A percentile compares a stretch with the other conserved stretches of the same genome.
Conservation (phyloP, 2,329 filamentous ascomycete genomes). For the Aaosphaeria arxii region DNA sequence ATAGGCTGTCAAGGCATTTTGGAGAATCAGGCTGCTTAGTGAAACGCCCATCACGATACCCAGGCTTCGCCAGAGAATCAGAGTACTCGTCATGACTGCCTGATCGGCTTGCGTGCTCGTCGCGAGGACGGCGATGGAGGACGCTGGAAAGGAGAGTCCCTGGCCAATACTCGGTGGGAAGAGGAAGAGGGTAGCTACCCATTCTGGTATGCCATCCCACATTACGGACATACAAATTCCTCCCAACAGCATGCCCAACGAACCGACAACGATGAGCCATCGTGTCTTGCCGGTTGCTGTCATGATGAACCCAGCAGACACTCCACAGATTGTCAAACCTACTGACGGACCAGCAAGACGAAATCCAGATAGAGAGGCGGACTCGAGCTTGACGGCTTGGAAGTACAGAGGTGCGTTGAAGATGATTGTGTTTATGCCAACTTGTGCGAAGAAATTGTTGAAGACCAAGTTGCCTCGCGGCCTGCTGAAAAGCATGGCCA, state of each 20-base stretch:
- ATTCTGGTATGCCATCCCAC: conserved; percentile 38
- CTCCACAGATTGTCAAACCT: conserved; percentile 41
- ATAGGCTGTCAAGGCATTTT: conserved; percentile 64
- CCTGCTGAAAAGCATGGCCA: conserved; percentile 45
- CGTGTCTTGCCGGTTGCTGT: conserved; percentile 43
- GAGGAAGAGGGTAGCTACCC: conserved; percentile 41
- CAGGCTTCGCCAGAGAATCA: conserved; percentile 69
- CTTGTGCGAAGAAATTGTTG: conserved; percentile 50
- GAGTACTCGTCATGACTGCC: conserved; percentile 59
- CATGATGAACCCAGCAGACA: conserved; percentile 44
- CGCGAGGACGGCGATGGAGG: conserved; percentile 41
- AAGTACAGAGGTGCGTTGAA: conserved; percentile 73
- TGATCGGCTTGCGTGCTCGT: conserved; percentile 44
- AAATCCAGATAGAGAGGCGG: conserved; percentile 69
- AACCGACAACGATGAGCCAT: conserved; percentile 39
- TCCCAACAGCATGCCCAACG: conserved; percentile 36
- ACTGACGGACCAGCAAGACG: conserved; percentile 64
- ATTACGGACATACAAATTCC: conserved; percentile 33
- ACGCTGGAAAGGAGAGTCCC: conserved; percentile 42
- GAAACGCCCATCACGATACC: conserved; percentile 74
- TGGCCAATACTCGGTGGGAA: conserved; percentile 40
- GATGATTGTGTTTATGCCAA: conserved; percentile 56
- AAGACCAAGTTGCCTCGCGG: conserved; percentile 51
- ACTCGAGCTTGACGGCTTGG: conserved; percentile 49
- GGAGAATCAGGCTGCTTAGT: conserved; percentile 67